These are phyloP conservation scores for Aspergillus bridgeri DNA, from an alignment of 495 filamentous ascomycete genomes.

Conservation along the genomic window DNA sequence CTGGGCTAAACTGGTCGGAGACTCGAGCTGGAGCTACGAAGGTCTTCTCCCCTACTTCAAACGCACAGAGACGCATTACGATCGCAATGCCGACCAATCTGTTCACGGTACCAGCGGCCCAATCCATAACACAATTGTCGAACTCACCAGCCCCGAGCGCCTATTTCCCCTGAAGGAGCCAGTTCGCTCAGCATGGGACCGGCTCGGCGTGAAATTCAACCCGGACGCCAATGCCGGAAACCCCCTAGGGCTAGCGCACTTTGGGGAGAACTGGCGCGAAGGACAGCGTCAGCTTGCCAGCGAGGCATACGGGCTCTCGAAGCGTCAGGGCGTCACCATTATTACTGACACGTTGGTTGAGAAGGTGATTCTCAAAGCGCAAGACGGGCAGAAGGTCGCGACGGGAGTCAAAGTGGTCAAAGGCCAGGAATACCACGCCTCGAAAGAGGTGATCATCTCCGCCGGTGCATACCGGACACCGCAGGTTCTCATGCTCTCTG, in stretches of 20 bases:
- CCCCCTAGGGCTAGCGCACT: conserved; percentile 26
- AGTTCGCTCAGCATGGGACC: conserved; percentile 17
- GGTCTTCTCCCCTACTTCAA: conserved; percentile 33
- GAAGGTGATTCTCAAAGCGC: conserved; percentile 19
- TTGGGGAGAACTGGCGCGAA: conserved; percentile 28
- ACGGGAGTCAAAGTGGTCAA: conserved; percentile 25
- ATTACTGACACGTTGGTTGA: conserved; percentile 23
- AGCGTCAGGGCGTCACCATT: conserved; percentile 13
- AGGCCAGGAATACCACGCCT: conserved; percentile 20
- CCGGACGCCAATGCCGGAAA: conserved; percentile 27
- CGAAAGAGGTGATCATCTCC: conserved; percentile 31
- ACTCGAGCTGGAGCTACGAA: conserved; percentile 32
- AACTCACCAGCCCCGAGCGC: conserved; percentile 27
- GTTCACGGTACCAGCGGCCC: conserved; percentile 27
- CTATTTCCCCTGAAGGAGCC: conserved; percentile 31
- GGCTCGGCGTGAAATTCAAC: conserved; percentile 23
- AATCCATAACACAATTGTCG: conserved; percentile 16
- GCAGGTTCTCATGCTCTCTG: conserved; percentile 37
- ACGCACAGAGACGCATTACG: conserved; percentile 25
- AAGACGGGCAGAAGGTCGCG: conserved; percentile 17
- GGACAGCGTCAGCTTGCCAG: conserved; percentile 32
- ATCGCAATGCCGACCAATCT: conserved; percentile 7
- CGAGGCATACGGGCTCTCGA: conserved; percentile 24
- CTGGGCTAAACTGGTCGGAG: conserved; percentile 28
- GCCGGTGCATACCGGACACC: conserved; percentile 31